Evolutionary conservation across 148 eudicot genomes (phyloP), one percentile per base, ranked within the genome.

Genomic region (Polygonum aviculare): DNA sequence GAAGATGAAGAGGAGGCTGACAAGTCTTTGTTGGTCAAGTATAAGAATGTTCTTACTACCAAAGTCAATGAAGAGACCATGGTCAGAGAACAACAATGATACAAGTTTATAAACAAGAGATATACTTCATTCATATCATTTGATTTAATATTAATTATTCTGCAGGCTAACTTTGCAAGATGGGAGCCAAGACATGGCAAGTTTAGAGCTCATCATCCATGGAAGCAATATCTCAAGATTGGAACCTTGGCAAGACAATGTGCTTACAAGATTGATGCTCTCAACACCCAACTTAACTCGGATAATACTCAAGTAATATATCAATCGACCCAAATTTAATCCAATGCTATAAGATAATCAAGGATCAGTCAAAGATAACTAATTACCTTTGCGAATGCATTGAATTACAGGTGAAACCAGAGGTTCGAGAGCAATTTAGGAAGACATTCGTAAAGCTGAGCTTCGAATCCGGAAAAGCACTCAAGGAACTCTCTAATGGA

Each of bases 51-150:
- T 45, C 86, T 90, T 1, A 83, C 80, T 52, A 84, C 97, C 16
- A 92, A 87, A 80, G 77, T 50, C 82, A 82, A 74, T 44, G 85
- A 88, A 7, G 97, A 92, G 33, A 38, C 83, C 35, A 60, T 88
- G 92, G 97, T 90, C 39, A 76, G 90, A 82, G 55, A 14, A 51
- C 4, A 26, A 60, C 4, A 19, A 9, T 59, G 12, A 59, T 48
- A 59, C 31, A 59, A 39, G 41, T 39, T 39, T 39, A 39, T 39
- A 39, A 39, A 26, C 31, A 26, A 0, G 1, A 26, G 31, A 26
- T 26, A 26, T 26, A 26, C 0, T 1, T n/a, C n/a, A n/a, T 26
- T 26, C 31, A 26, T 26, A 41, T 41, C 14, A 48, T 48, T 48
- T 48, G 8, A 48, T 48, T 48, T 48, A 12, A 38, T 31, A 35